A percentile compares a stretch with the other conserved stretches of the same genome.
These are phyloP conservation scores for Hysterangium stoloniferum DNA, from an alignment of 768 basidiomycete genomes.

Conservation along the genomic window DNA sequence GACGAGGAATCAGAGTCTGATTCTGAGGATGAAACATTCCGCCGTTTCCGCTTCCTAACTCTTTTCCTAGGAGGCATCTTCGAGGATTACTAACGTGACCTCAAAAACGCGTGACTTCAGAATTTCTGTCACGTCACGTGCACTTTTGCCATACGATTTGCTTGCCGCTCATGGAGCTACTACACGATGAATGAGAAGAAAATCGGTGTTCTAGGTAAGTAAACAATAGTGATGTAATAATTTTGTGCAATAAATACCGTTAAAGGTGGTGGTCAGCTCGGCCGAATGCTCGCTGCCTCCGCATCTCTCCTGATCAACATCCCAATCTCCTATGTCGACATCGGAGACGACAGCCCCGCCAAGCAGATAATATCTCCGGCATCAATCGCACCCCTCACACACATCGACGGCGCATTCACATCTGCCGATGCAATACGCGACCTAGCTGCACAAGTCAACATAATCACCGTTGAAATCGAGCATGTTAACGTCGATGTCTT, in stretches of 20 bases:
- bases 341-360: slow-evolving; percentile 72
- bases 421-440: slow-evolving; percentile 71
- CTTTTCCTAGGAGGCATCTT: neutral
- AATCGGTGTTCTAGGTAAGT: no score
- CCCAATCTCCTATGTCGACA: slow-evolving; percentile 77
- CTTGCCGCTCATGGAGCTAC: no score
- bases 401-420: slow-evolving; percentile 86
- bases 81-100: neutral
- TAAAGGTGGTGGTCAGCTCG: slow-evolving; percentile 98
- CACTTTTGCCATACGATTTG: no score
- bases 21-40: slow-evolving; percentile 8
- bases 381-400: slow-evolving; percentile 39
- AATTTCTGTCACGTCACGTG: no score
- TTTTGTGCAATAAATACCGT: no score
- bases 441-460: slow-evolving; percentile 72
- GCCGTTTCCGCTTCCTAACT: slow-evolving; percentile 10
- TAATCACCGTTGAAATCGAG: slow-evolving; percentile 95
- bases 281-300: slow-evolving; percentile 90
- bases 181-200: no score
- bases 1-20: neutral
- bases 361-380: slow-evolving; percentile 74
- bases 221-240: no score
- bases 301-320: slow-evolving; percentile 86
- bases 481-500: slow-evolving; percentile 81
- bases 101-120: neutral